Conservation (phyloP, 2,329 filamentous ascomycete genomes). For the Botrytis fragariae region DNA sequence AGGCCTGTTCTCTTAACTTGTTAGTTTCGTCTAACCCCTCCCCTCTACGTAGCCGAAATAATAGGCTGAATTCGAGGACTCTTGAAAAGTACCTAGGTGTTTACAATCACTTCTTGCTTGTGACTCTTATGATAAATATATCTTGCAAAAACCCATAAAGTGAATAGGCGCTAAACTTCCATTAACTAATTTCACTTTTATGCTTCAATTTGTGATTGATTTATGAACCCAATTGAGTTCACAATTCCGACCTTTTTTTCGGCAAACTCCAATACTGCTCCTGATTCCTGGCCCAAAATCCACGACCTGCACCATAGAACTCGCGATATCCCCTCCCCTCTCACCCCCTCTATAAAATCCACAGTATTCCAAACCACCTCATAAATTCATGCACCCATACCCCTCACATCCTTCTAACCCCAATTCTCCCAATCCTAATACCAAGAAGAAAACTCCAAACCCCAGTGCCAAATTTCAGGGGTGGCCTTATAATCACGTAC, state of each 20-base stretch:
- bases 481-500: not conserved
- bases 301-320: not conserved
- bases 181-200: not conserved
- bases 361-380: not conserved
- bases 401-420: not conserved
- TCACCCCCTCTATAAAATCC: not conserved
- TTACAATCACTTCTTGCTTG: too few relatives aligned
- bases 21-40: not conserved
- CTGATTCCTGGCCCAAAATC: not conserved
- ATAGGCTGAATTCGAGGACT: not conserved
- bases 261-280: not conserved
- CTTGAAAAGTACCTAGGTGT: too few relatives aligned
- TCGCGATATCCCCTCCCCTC: not conserved
- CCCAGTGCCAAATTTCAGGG: not conserved
- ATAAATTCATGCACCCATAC: not conserved
- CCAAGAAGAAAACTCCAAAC: too few relatives aligned
- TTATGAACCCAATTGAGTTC: not conserved
- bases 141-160: rapidly evolving
- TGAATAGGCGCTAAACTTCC: not conserved
- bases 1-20: not conserved
- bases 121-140: not conserved
- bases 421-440: not conserved
- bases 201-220: not conserved
- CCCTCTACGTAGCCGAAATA: not conserved
- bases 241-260: not conserved